Base-by-base conservation (phyloP, 2,329 filamentous ascomycete genomes). In the Nemania abortiva region DNA sequence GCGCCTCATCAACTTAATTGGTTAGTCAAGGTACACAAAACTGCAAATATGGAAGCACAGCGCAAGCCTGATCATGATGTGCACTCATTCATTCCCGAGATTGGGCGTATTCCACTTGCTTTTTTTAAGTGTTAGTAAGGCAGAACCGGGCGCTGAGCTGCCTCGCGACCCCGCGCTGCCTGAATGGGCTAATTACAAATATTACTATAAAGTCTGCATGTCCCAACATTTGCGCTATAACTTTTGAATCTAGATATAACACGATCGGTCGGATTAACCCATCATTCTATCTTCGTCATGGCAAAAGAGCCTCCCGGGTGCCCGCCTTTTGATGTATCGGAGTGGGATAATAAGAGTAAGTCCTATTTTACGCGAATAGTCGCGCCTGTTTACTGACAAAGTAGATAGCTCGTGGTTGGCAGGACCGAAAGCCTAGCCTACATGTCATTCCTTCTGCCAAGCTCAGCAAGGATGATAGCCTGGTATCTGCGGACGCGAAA, bases 271-370 rank as follows among this genome's bases (percentile, higher is more conserved):
- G 11, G 2, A 6, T 42, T 42, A 6, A 3, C 39, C 15, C 39
- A 2, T 53, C 6, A n/a, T 11, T 39, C 6, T 7, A 18, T 45
- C 24, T 11, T 18, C 6, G 20, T 0, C 7, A 70, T 62, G 65
- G 24, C 60, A 2, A 68, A 62, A 55, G 47, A 37, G 34, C 9
- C 7, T 4, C 22, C 9, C 1, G 24, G 9, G 13, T 55, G 65
- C 7, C 22, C 57, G 13, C 45, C 11, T 15, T 37, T 68, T 6
- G 13, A 58, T 27, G 24, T 65, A 45, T 64, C 37, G 2, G 68
- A 68, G 20, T 70, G 65, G 65, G 49, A 65, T 13, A 18, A 65
- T 13, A 18, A 5, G 2, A 11, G 68, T 68, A 54, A 49, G 65
- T 58, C 2, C 18, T 27, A 10, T 22, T 18, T 31, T 18, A 15